These are phyloP conservation scores for Mayamaea pseudoterrestris DNA, from an alignment of 108 stramenopile species.

Conservation along the genomic window DNA sequence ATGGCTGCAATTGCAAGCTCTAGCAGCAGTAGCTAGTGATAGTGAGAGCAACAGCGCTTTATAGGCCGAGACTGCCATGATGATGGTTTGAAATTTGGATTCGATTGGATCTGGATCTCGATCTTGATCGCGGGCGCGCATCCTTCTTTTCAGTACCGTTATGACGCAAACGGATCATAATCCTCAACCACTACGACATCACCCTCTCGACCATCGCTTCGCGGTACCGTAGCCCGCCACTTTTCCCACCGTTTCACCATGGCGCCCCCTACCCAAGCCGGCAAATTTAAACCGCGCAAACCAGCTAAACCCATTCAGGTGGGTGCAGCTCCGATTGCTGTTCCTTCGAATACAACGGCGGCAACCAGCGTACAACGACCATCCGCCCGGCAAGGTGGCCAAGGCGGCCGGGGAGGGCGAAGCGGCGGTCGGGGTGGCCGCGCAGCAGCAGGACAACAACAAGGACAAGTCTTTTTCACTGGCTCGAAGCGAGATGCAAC, in stretches of 20 bases:
- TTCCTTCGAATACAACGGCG: constrained; percentile 9
- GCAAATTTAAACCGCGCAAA: constrained; percentile 75
- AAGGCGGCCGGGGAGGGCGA: constrained; percentile 4
- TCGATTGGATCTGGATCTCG: no score
- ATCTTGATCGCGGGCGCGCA: no score
- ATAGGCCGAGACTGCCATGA: no score
- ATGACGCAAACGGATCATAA: no score
- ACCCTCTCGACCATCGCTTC: no score
- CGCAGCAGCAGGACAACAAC: constrained; percentile 40
- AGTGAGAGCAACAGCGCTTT: no score
- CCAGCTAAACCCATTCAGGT: constrained; percentile 31
- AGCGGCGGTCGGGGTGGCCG: constrained; percentile 24
- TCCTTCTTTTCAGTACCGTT: no score
- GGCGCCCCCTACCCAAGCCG: constrained; percentile 58
- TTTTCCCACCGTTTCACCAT: not conserved
- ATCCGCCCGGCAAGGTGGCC: not conserved
- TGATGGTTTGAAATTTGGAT: no score
- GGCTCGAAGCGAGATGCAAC: no score
- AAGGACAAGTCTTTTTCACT: constrained; percentile 69
- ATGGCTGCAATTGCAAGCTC: not conserved
- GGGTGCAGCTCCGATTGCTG: constrained; percentile 4
- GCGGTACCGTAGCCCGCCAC: no score
- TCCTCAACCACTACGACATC: no score
- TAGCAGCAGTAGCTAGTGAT: not conserved
- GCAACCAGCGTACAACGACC: constrained; percentile 3